phyloP scores from a whole-genome alignment of 495 filamentous ascomycete species.

The Aspergillus sparsus region DNA sequence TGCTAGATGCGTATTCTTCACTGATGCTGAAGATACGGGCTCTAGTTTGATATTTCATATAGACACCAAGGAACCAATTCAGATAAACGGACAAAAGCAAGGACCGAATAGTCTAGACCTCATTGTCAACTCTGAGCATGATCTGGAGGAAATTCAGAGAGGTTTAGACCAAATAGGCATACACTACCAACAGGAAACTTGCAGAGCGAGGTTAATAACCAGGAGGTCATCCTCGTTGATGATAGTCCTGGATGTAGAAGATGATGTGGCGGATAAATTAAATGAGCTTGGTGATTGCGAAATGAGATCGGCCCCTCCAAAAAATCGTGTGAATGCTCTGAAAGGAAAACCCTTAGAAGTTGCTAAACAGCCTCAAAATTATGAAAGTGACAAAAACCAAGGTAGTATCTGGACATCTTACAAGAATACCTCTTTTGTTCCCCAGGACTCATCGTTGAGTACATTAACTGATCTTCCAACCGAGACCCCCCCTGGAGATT shows the following conservation, averaged over 20 bases:
- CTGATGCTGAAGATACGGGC: not conserved
- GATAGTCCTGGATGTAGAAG: constrained; percentile 19
- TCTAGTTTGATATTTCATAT: constrained; percentile 7
- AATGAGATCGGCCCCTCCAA: not conserved
- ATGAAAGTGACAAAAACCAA: not conserved
- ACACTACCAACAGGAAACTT: not conserved
- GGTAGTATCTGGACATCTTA: not conserved
- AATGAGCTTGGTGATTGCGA: not conserved
- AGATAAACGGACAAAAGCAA: constrained; percentile 12
- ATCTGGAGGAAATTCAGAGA: constrained; percentile 13
- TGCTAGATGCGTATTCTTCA: not conserved
- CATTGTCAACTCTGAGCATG: constrained; percentile 11
- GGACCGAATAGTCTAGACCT: not conserved
- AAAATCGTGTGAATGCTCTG: not conserved
- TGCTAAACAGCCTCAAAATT: not conserved
- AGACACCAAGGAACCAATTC: not conserved
- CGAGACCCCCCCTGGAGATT: not conserved
- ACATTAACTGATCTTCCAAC: not conserved
- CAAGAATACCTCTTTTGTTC: not conserved
- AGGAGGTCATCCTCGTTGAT: constrained; percentile 16
- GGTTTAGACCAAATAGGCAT: not conserved
- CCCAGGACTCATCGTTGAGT: not conserved
- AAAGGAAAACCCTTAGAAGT: not conserved
- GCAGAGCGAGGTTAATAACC: not conserved
- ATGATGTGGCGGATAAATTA: constrained; percentile 12